Base-by-base conservation (phyloP, 2,329 filamentous ascomycete species). In the Pseudogymnoascus verrucosus region DNA sequence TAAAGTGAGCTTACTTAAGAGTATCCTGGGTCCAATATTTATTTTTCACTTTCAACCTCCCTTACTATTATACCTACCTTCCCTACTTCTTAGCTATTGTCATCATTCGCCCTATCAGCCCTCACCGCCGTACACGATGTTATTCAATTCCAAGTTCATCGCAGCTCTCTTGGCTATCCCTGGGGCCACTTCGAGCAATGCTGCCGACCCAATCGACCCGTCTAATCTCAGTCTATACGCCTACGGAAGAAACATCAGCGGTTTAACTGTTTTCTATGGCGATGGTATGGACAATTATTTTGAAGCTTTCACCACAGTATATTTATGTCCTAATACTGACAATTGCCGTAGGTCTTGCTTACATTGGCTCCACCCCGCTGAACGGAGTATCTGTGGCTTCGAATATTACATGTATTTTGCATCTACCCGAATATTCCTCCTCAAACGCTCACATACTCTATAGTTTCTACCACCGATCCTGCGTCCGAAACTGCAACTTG, bases 221-320 rank as follows among this genome's bases (percentile, higher is more conserved):
- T 21, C 40, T 12, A 44, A 44, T 12, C 71, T 73, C 65, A 66
- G 62, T 26, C 67, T 75, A 11, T 75, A 72, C 64, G 72, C 69
- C 10, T 75, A 76, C 64, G 71, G 72, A 11, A 68, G 42, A 1
- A 61, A 66, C 12, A 65, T 71, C 6, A 71, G 69, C 21, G 74
- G 74, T 11, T 65, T 72, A 4, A 65, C 67, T 16, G 54, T 75
- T 44, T 74, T 73, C 65, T 74, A 74, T 62, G 70, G 69, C 12
- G 72, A 75, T 66, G 73, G 74, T 75, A 63, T 67, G 70, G 21
- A 21, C 19, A 44, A 44, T 44, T 37, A 21, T 42, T 40, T 31
- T 10, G 19, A 19, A n/a, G 47, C 16, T 39, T 10, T n/a, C 44
- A 21, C 3, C 40, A 44, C n/a, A 21, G 19, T 44, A 44, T 12